Evolutionary conservation across 192 early-diverging fungal species (phyloP).

Genomic region (Piromyces finnis): DNA sequence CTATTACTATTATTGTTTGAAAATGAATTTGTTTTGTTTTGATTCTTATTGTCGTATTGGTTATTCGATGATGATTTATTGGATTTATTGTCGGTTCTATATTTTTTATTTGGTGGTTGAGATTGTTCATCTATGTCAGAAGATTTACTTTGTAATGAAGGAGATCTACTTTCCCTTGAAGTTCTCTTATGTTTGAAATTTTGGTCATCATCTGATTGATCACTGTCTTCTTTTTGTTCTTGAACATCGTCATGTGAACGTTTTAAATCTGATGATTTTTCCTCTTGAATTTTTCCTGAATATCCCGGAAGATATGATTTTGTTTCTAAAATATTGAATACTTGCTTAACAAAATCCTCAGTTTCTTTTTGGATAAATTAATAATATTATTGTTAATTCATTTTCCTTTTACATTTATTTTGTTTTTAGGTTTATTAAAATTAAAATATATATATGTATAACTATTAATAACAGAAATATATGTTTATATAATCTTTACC

Average conservation of each 20-base stretch:
- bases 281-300: constrained; percentile 6
- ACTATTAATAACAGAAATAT: too few relatives aligned
- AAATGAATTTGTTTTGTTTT: not conserved
- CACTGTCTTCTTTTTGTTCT: constrained; percentile 3
- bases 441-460: too few relatives aligned
- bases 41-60: constrained; percentile 11
- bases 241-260: not conserved
- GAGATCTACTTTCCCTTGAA: not conserved
- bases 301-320: constrained; percentile 16
- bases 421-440: too few relatives aligned
- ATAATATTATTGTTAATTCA: not conserved
- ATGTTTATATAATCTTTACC: constrained; percentile 13
- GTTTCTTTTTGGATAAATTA: constrained; percentile 29
- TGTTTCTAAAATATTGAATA: constrained; percentile 28
- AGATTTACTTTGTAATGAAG: not conserved
- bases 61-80: constrained; percentile 1
- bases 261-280: not conserved
- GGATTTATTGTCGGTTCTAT: not conserved
- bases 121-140: not conserved
- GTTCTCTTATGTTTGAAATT: constrained; percentile 40
- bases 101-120: not conserved
- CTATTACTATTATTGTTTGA: not conserved
- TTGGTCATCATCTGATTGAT: constrained; percentile 49
- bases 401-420: too few relatives aligned
- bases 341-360: constrained; percentile 30